phyloP scores from a whole-genome alignment of 164 flowering plant genomes.

The Liquidambar formosana region DNA sequence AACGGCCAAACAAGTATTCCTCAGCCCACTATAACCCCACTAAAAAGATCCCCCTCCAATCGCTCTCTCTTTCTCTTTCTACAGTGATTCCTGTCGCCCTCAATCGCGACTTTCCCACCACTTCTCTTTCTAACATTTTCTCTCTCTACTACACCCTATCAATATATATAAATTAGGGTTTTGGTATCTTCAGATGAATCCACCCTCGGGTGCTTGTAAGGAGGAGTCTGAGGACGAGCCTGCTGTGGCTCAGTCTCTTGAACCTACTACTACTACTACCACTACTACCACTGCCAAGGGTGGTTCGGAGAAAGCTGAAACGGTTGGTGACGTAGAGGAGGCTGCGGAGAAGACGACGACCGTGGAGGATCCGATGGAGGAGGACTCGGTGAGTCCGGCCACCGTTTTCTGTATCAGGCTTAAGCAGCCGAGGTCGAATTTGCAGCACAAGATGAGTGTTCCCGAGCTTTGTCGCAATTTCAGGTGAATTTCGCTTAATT shows the following conservation, averaged over 20 bases:
- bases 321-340: constrained; percentile 22
- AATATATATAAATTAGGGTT: constrained; percentile 46
- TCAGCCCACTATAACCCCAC: constrained; percentile 14
- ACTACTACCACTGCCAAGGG: constrained; percentile 7
- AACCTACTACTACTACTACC: not conserved
- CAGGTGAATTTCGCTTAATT: constrained; percentile 44
- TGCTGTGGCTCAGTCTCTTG: constrained; percentile 18
- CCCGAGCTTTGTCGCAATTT: constrained; percentile 96
- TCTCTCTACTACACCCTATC: constrained; percentile 9
- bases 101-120: constrained; percentile 72
- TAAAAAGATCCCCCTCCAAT: constrained; percentile 12
- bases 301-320: constrained; percentile 26
- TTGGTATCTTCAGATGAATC: constrained; percentile 38
- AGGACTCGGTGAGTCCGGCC: constrained; percentile 56
- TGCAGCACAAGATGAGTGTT: constrained; percentile 90
- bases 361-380: constrained; percentile 60
- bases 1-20: not conserved
- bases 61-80: constrained; percentile 20
- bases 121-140: constrained; percentile 28
- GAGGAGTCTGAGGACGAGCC: constrained; percentile 41
- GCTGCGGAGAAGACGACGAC: constrained; percentile 21
- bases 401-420: constrained; percentile 78
- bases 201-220: constrained; percentile 13
- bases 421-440: constrained; percentile 86
- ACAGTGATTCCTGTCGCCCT: constrained; percentile 76